phyloP scores from a whole-genome alignment of 2,329 filamentous ascomycete genomes.

The Elsinoe batatas region DNA sequence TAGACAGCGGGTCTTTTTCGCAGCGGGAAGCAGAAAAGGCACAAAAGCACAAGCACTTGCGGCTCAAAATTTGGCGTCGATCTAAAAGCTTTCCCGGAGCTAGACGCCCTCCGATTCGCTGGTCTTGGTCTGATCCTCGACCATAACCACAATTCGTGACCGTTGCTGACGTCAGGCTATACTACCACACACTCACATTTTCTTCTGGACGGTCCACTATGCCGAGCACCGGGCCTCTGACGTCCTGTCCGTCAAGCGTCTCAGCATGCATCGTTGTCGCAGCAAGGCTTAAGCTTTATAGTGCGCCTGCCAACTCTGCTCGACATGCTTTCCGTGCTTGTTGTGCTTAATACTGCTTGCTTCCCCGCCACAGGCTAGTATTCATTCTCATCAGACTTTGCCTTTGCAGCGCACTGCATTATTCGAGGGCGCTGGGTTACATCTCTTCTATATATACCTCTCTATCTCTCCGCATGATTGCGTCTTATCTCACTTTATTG shows the following conservation, averaged over 20 bases:
- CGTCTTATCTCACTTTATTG: not conserved
- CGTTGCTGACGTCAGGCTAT: not conserved
- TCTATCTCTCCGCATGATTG: not conserved
- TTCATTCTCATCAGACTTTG: not conserved
- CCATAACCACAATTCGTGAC: not conserved
- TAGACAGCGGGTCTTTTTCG: no score
- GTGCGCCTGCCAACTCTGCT: not conserved
- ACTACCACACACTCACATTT: not conserved
- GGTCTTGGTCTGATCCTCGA: not conserved
- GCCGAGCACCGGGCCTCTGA: constrained; percentile 1
- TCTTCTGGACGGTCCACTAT: not conserved
- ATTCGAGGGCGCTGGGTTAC: not conserved
- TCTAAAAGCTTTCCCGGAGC: constrained; percentile 1
- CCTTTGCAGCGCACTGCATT: not conserved
- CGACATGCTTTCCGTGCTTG: not conserved
- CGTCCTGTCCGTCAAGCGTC: not conserved
- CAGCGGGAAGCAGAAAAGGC: not conserved
- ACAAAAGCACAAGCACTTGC: constrained; percentile 5
- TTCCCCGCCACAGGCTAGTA: not conserved
- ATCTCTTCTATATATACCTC: not conserved
- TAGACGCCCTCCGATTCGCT: not conserved
- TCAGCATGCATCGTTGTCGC: not conserved
- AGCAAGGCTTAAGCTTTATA: not conserved
- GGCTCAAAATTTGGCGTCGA: constrained; percentile 3
- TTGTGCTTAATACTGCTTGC: constrained; percentile 4